Conservation (phyloP, 1,139 yeast genomes). For the Pichia sp. region DNA sequence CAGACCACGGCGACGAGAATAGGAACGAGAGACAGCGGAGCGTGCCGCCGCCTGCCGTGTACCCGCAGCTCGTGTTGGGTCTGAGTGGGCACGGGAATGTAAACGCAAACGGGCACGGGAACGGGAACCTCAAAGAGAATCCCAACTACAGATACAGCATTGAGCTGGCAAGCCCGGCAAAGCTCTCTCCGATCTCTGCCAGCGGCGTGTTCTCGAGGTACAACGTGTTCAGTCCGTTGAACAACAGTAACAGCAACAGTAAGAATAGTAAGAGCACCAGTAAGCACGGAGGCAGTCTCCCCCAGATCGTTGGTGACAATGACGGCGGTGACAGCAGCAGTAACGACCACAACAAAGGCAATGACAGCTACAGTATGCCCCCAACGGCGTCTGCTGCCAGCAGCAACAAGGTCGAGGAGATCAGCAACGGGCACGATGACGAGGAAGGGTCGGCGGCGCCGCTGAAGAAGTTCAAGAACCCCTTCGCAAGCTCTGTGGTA, state of each 20-base stretch:
- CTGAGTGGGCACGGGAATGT: neutral
- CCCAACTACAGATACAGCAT: neutral
- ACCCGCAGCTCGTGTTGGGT: neutral
- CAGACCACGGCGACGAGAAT: neutral
- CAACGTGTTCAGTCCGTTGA: neutral
- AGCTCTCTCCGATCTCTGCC: constrained; percentile 2
- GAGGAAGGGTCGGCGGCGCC: neutral
- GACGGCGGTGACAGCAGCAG: neutral
- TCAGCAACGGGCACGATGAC: too few relatives aligned
- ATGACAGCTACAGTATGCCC: neutral
- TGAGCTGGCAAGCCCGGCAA: neutral
- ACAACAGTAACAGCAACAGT: neutral
- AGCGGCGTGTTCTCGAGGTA: neutral
- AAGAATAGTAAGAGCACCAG: neutral
- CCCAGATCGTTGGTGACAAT: neutral
- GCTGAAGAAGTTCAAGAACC: constrained; percentile 1
- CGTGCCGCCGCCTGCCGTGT: neutral
- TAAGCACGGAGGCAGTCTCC: neutral
- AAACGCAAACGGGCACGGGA: neutral
- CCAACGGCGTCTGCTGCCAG: neutral
- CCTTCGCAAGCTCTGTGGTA: neutral
- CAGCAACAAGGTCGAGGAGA: neutral
- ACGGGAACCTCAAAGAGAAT: neutral
- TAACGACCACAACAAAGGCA: neutral
- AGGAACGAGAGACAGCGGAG: neutral